Base-by-base conservation (phyloP, 805 yeast genomes). In the Candida sphagnicola region DNA sequence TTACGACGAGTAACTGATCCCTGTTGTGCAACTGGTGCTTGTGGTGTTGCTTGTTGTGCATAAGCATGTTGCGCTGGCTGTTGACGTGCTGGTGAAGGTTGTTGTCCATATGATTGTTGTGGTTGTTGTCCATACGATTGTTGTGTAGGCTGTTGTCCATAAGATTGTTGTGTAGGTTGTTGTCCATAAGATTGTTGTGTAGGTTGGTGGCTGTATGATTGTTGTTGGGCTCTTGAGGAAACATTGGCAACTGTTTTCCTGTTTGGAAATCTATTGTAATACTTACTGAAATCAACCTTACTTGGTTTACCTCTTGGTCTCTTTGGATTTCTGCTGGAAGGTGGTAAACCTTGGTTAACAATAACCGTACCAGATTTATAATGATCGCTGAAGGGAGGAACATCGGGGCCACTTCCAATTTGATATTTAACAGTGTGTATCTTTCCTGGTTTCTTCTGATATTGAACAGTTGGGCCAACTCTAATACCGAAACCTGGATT, bases 351-450 rank as follows among this genome's bases (percentile, higher is more conserved):
- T 32, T 75, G 75, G 34, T 80, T 77, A 13, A 88, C 96, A 29
- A 78, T 80, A 18, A 93, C 90, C 0, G 86, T 78, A 45, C 95
- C 85, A 3, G 96, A 87, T 65, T 93, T 93, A 69, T 93, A 93
- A 8, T 65, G 43, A 58, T 93, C 98, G 31, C 85, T 72, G 46
- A 75, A 57, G 8, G 50, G 52, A 8, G 95, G 95, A 19, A 84
- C 82, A n/a, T 77, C 56, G 4, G 47, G 35, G 5, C 61, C 62
- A 10, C 70, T 72, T 34, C 82, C 83, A 29, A 73, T 59, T 37
- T 73, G 77, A 53, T 84, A 78, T 59, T 85, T 89, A 48, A 93
- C 84, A 6, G 74, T 59, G 44, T 89, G 93, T 58, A 78, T 82
- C 57, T 78, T 77, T 2, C 95, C 95, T 1, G 96, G 88, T 59